Evolutionary conservation across 495 filamentous ascomycete species (phyloP).

Genomic region (Lophiotrema nucula): DNA sequence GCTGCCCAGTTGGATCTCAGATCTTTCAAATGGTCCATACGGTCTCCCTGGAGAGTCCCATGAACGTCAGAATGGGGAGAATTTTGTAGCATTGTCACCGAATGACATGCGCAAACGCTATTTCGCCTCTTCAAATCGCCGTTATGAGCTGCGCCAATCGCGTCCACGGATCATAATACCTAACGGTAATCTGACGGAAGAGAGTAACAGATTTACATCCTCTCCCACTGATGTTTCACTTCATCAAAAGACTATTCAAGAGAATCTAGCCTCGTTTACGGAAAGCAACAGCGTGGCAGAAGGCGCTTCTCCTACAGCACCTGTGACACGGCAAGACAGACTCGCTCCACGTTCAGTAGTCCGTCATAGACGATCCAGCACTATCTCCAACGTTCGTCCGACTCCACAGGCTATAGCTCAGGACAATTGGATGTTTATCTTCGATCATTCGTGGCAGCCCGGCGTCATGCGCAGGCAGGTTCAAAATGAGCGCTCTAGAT

Average conservation of each 20-base stretch:
- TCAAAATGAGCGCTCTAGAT: neutral
- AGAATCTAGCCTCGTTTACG: too few species aligned
- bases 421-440: neutral
- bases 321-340: neutral
- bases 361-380: neutral
- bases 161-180: too few species aligned
- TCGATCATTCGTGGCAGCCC: too few species aligned
- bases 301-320: neutral
- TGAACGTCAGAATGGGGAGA: conserved; percentile 1
- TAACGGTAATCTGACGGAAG: neutral
- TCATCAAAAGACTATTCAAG: too few species aligned
- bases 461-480: neutral
- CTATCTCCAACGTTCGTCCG: neutral
- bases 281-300: neutral
- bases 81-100: neutral
- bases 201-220: neutral
- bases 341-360: too few species aligned
- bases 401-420: neutral
- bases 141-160: neutral
- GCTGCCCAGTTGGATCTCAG: neutral
- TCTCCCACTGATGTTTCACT: neutral
- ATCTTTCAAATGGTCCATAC: neutral
- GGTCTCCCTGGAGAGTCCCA: neutral
- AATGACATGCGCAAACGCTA: neutral
- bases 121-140: neutral